A percentile compares a stretch with the other conserved stretches of the same genome.
These are phyloP conservation scores for Alloascoidea africana DNA, from an alignment of 805 yeast species.

Conservation along the genomic window DNA sequence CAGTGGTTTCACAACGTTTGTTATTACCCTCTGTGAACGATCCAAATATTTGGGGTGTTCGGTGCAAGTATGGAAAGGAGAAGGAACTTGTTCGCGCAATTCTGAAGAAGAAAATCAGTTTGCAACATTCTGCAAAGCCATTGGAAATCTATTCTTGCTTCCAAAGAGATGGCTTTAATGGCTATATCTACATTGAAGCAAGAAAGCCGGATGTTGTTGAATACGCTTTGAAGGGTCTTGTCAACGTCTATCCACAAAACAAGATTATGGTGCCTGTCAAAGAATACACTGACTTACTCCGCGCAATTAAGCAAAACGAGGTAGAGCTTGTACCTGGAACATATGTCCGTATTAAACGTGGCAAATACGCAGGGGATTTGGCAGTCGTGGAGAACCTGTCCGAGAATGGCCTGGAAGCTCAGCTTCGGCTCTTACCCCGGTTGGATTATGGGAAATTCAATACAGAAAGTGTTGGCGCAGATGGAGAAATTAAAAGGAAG, in stretches of 20 bases:
- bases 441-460: slow-evolving; percentile 65
- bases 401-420: slow-evolving; percentile 92
- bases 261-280: slow-evolving; percentile 86
- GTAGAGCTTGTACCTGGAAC: slow-evolving; percentile 83
- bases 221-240: slow-evolving; percentile 77
- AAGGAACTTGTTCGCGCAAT: slow-evolving; percentile 78
- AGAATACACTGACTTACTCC: slow-evolving; percentile 84
- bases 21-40: slow-evolving; percentile 92
- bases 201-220: slow-evolving; percentile 85
- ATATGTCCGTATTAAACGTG: slow-evolving; percentile 81
- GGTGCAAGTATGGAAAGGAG: slow-evolving; percentile 88
- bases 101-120: slow-evolving; percentile 67
- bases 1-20: slow-evolving; percentile 83
- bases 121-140: slow-evolving; percentile 62
- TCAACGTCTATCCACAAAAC: slow-evolving; percentile 61
- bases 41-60: slow-evolving; percentile 90
- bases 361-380: slow-evolving; percentile 83
- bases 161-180: slow-evolving; percentile 86
- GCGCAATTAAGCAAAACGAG: slow-evolving; percentile 80
- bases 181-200: slow-evolving; percentile 90
- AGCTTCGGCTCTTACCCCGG: slow-evolving; percentile 85
- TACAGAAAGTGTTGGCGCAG: slow-evolving; percentile 24
- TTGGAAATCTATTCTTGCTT: slow-evolving; percentile 78
- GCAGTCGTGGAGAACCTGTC: slow-evolving; percentile 88
- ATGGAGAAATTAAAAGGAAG: slow-evolving; percentile 38